These are phyloP conservation scores for Aspergillus pseudonomiae DNA, from an alignment of 2,329 filamentous ascomycete species.

Conservation along the genomic window DNA sequence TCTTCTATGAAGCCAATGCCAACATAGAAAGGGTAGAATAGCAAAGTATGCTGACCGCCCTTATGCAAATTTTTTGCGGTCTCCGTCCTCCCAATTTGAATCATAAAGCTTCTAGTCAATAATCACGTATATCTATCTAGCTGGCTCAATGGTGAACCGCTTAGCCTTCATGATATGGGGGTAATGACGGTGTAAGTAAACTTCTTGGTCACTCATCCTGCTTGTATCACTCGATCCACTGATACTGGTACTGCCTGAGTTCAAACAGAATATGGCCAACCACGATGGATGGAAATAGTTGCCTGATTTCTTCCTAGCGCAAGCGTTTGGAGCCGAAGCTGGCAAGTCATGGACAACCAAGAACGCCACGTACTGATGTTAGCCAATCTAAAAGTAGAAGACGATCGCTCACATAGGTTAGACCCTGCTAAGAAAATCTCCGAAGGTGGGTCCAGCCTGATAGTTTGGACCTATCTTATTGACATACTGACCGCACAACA, in stretches of 20 bases:
- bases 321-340: neutral
- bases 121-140: too few relatives aligned
- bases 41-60: too few relatives aligned
- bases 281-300: neutral
- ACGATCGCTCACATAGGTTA: neutral
- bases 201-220: too few relatives aligned
- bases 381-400: neutral
- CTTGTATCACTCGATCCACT: neutral
- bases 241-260: neutral
- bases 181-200: neutral
- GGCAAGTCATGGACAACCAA: neutral
- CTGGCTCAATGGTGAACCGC: too few relatives aligned
- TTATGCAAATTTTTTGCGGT: too few relatives aligned
- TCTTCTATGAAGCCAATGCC: too few relatives aligned
- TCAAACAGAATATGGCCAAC: neutral
- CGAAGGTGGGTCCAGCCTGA: neutral
- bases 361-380: neutral
- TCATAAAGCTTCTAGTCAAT: too few relatives aligned
- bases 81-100: too few relatives aligned
- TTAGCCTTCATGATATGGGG: too few relatives aligned
- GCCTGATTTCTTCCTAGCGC: too few relatives aligned
- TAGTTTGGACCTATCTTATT: neutral
- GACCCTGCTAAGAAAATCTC: neutral
- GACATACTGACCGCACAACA: neutral
- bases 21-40: too few relatives aligned